Conservation (phyloP, 1,139 yeast genomes). For the Yamadazyma sp. region DNA sequence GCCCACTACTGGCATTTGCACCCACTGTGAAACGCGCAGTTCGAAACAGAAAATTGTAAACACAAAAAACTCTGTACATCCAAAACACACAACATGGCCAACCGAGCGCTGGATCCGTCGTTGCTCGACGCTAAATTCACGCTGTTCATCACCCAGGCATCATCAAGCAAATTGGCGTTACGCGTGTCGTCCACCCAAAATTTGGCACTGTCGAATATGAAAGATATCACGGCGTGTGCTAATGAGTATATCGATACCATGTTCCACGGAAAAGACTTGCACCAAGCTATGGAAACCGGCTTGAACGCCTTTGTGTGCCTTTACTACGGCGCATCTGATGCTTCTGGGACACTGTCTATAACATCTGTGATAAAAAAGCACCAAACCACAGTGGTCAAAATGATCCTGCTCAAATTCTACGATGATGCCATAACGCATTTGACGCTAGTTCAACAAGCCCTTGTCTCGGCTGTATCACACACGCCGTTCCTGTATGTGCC, state of each 20-base stretch:
- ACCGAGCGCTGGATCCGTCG: background rate
- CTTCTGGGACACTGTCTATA: no score
- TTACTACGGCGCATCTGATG: constrained; percentile 6
- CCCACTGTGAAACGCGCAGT: background rate
- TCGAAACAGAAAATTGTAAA: background rate
- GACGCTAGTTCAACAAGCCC: constrained; percentile 10
- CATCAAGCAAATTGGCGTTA: background rate
- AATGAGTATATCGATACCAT: constrained; percentile 5
- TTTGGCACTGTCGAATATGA: background rate
- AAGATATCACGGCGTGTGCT: constrained; percentile 7
- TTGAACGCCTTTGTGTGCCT: constrained; percentile 12
- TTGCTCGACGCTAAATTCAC: background rate
- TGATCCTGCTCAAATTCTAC: constrained; percentile 2
- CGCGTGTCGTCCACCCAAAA: constrained; percentile 4
- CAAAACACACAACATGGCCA: background rate
- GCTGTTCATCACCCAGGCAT: constrained; percentile 1
- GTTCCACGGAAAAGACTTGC: constrained; percentile 1
- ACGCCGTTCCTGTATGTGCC: background rate
- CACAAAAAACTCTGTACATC: background rate
- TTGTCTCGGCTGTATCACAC: constrained; percentile 5
- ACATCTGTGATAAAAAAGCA: constrained; percentile 4
- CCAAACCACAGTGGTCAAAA: constrained; percentile 2
- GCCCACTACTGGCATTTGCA: background rate
- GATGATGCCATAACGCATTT: constrained; percentile 12
- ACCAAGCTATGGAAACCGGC: background rate